Percentiles rank a stretch among this genome's conserved stretches.
Evolutionary conservation across 306 rosid genomes (phyloP).

Genomic region (Ziziphus jujuba): DNA sequence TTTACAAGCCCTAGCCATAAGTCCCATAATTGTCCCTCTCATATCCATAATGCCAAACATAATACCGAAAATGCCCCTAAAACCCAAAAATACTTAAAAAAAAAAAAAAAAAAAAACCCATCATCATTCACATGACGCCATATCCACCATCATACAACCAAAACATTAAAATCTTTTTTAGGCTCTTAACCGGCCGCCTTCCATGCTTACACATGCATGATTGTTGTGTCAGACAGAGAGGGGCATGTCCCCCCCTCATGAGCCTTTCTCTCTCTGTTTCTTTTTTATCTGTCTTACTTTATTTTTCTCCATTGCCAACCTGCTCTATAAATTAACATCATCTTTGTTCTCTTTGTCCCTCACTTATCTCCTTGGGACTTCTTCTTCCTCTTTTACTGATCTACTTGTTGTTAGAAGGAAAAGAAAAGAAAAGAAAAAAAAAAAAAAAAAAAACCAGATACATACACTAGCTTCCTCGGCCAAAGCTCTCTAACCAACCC

Average conservation of each 20-base stretch:
- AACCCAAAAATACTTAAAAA: neutral
- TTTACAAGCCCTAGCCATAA: slow-evolving; percentile 70
- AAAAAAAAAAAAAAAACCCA: slow-evolving; percentile 20
- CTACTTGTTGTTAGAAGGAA: slow-evolving; percentile 17
- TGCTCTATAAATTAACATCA: slow-evolving; percentile 75
- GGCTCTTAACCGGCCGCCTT: slow-evolving; percentile 99
- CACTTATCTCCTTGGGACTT: slow-evolving; percentile 26
- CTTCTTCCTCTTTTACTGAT: slow-evolving; percentile 26
- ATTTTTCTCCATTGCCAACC: slow-evolving; percentile 21
- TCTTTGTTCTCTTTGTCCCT: slow-evolving; percentile 60
- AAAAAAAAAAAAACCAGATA: neutral
- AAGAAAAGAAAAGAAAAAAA: slow-evolving; percentile 24
- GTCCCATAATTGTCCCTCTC: slow-evolving; percentile 70
- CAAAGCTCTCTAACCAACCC: slow-evolving; percentile 35
- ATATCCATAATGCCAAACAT: slow-evolving; percentile 34
- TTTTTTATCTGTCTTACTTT: neutral
- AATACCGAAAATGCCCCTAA: slow-evolving; percentile 43
- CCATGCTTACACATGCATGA: slow-evolving; percentile 99
- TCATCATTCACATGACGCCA: slow-evolving; percentile 84
- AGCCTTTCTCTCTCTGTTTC: slow-evolving; percentile 19
- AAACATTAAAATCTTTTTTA: slow-evolving; percentile 43
- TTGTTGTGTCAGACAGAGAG: slow-evolving; percentile 86
- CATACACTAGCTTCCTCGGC: slow-evolving; percentile 22
- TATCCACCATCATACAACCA: slow-evolving; percentile 42
- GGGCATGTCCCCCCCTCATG: slow-evolving; percentile 64